These are phyloP conservation scores for Sarocladium strictum DNA, from an alignment of 2,329 filamentous ascomycete species.

Conservation along the genomic window DNA sequence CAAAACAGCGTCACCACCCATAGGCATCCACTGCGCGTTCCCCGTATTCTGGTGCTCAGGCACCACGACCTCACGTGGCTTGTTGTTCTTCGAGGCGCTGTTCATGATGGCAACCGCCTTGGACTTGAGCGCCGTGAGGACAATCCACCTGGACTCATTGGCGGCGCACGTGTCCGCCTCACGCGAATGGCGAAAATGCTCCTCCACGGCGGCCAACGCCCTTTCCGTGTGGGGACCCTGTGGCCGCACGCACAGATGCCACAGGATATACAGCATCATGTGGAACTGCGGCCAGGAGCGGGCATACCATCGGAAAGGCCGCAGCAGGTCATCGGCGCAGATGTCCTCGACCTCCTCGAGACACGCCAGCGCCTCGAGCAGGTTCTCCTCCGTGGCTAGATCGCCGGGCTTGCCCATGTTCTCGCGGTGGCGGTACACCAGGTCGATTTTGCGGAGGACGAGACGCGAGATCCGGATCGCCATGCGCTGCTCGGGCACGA, in stretches of 20 bases:
- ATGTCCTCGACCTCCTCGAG: constrained; percentile 25
- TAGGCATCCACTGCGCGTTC: neutral
- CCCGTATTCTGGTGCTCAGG: neutral
- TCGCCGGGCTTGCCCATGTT: neutral
- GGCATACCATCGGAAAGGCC: constrained; percentile 30
- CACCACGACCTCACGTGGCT: neutral
- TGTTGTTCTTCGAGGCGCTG: constrained; percentile 3
- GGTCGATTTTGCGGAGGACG: constrained; percentile 28
- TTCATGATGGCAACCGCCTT: constrained; percentile 21
- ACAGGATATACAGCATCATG: constrained; percentile 35
- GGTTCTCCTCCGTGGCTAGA: constrained; percentile 24
- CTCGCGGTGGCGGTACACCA: constrained; percentile 16
- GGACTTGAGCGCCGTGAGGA: constrained; percentile 23
- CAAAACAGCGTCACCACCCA: neutral
- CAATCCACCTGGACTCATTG: constrained; percentile 23
- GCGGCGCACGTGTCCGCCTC: neutral
- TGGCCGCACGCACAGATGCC: constrained; percentile 35
- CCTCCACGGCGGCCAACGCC: constrained; percentile 24
- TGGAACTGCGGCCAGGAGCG: constrained; percentile 37
- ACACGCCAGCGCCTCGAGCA: constrained; percentile 25
- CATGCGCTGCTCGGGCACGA: constrained; percentile 37
- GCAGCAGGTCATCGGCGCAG: constrained; percentile 30
- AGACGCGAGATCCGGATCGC: constrained; percentile 22
- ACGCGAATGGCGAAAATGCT: constrained; percentile 12
- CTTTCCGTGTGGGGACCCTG: constrained; percentile 20